Base-by-base conservation (phyloP, 139 green algal species). In the Choricystis sp. region DNA sequence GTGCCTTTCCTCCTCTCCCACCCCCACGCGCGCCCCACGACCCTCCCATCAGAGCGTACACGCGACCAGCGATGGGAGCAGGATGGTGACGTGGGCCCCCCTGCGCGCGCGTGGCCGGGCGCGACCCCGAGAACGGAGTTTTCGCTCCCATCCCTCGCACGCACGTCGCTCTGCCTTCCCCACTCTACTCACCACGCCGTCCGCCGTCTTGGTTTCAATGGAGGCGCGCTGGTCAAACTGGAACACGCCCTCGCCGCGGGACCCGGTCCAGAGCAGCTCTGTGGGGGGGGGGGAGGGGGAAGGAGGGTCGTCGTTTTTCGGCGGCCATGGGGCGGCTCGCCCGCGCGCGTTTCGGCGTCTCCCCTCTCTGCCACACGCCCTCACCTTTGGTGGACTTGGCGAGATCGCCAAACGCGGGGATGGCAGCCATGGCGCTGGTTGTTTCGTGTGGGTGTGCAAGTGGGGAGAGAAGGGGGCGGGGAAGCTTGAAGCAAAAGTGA, bases 341-440 rank as follows among this genome's bases (percentile, higher is more conserved):
- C n/a, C n/a, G n/a, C n/a, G n/a, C n/a, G n/a, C n/a, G n/a, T 52
- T 52, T 52, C 16, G 9, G 9, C 40, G 9, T 52, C 40, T 52
- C 16, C 40, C 16, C 40, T 16, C 40, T 52, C 40, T 52, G 9
- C 9, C 40, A 52, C 16, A 9, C 9, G 9, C 40, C 9, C 40
- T 52, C 16, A 52, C 40, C 40, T 9, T 16, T 63, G 20, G 63
- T 60, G 29, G 69, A 26, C 69, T 66, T 69, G 69, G 59, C 63
- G 30, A 74, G 69, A 59, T 74, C 69, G 22, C 23, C 24, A 56
- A 74, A 74, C 5, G 69, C 64, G 20, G 69, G 69, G 5, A 74
- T 58, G 30, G 69, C 69, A 5, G 63, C 66, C 48, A 59, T 49
- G 31, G 64, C 57, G 25, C 21, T 29, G 31, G 30, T 23, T 62